phyloP scores from a whole-genome alignment of 139 green algal species.

The Picochlorum sp. region DNA sequence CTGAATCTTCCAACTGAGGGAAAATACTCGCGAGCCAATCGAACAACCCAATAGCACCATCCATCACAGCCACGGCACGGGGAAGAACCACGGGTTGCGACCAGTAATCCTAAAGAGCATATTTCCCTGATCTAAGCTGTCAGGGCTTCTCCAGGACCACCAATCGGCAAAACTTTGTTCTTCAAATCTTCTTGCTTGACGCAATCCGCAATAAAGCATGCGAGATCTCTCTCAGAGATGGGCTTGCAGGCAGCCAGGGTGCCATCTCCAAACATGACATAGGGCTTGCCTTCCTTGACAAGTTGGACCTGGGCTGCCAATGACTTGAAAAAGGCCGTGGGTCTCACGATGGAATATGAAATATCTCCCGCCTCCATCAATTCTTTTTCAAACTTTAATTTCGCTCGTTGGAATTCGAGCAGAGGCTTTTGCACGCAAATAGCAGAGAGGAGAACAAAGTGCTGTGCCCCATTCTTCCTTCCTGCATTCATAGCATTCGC shows the following conservation, averaged over 20 bases:
- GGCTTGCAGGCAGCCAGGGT: conserved; percentile 93
- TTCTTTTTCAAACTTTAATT: conserved; percentile 88
- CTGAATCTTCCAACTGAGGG: conserved; percentile 52
- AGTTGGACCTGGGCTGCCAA: conserved; percentile 86
- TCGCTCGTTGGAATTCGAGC: conserved; percentile 97
- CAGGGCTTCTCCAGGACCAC: conserved; percentile 80
- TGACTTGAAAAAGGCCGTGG: conserved; percentile 99
- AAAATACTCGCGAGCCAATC: conserved; percentile 78
- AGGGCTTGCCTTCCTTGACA: conserved; percentile 89
- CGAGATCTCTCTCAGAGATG: conserved; percentile 93
- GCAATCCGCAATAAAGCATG: conserved; percentile 86
- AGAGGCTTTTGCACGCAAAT: conserved; percentile 99
- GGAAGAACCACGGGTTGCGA: conserved; percentile 75
- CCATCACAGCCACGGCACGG: conserved; percentile 90
- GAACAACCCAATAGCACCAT: conserved; percentile 87
- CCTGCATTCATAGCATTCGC: conserved; percentile 81
- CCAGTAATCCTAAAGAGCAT: conserved; percentile 86
- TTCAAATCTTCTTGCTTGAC: conserved; percentile 44
- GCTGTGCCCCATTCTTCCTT: conserved; percentile 46
- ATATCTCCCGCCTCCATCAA: conserved; percentile 52
- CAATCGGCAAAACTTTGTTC: conserved; percentile 88
- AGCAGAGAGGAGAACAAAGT: conserved; percentile 94
- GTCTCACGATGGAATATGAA: conserved; percentile 92
- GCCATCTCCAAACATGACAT: conserved; percentile 99
- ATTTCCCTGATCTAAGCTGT: conserved; percentile 84